Evolutionary conservation across 768 basidiomycete genomes (phyloP).

Genomic region (Cystoderma amianthinum): DNA sequence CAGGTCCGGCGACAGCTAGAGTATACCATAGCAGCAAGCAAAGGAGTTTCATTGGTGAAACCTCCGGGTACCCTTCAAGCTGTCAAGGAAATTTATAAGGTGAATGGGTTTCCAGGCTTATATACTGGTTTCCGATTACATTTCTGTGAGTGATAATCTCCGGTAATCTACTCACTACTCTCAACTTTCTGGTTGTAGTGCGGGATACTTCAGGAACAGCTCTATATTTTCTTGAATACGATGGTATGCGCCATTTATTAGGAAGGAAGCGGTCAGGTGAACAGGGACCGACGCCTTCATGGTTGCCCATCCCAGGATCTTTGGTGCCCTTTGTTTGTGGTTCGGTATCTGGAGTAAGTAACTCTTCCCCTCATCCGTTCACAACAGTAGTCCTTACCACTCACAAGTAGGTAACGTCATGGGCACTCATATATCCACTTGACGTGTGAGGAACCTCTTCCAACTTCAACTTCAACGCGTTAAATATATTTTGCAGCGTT

Average conservation of each 20-base stretch:
- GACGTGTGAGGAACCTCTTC: slow-evolving; percentile 61
- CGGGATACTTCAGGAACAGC: slow-evolving; percentile 88
- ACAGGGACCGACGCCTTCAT: slow-evolving; percentile 75
- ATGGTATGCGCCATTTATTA: slow-evolving; percentile 81
- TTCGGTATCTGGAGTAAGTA: slow-evolving; percentile 73
- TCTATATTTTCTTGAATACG: slow-evolving; percentile 92
- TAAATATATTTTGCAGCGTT: slow-evolving; percentile 36
- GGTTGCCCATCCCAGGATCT: slow-evolving; percentile 76
- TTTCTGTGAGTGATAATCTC: slow-evolving; percentile 46
- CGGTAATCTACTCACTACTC: slow-evolving; percentile 1
- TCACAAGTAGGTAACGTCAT: slow-evolving; percentile 67
- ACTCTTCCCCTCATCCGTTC: no score
- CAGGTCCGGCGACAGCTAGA: slow-evolving; percentile 90
- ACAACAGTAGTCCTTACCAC: no score
- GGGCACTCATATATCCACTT: slow-evolving; percentile 90
- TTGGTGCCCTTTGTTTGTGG: slow-evolving; percentile 90
- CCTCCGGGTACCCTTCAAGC: slow-evolving; percentile 77
- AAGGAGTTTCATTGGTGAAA: slow-evolving; percentile 61
- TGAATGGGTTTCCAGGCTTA: slow-evolving; percentile 57
- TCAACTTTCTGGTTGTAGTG: slow-evolving; percentile 33
- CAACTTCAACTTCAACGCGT: neutral
- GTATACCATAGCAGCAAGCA: slow-evolving; percentile 81
- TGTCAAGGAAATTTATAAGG: slow-evolving; percentile 69
- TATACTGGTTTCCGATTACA: slow-evolving; percentile 87
- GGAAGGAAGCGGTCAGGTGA: slow-evolving; percentile 74